Evolutionary conservation across 2,329 filamentous ascomycete genomes (phyloP).

Genomic region (Raffaelea deltoideospora): DNA sequence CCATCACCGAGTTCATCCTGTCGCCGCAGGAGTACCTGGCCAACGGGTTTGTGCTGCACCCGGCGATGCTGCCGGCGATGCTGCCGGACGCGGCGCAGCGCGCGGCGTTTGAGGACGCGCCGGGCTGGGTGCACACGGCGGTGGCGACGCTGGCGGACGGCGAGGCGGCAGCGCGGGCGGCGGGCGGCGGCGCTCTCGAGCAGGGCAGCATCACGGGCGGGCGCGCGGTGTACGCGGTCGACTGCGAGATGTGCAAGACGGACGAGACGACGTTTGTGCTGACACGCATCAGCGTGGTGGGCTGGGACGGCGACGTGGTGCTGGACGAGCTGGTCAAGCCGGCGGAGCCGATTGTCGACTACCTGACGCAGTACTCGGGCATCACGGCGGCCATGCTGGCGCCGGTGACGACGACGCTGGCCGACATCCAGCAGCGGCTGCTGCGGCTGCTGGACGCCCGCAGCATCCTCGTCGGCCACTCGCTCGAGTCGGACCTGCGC

Average conservation of each 20-base stretch:
- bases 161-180: slow-evolving; percentile 48
- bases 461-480: slow-evolving; percentile 67
- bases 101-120: slow-evolving; percentile 36
- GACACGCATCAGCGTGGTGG: slow-evolving; percentile 73
- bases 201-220: slow-evolving; percentile 73
- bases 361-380: slow-evolving; percentile 81
- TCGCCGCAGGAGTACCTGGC: slow-evolving; percentile 60
- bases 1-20: slow-evolving; percentile 67
- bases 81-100: slow-evolving; percentile 40
- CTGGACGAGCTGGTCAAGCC: slow-evolving; percentile 91
- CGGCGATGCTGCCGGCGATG: slow-evolving; percentile 53
- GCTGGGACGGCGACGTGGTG: slow-evolving; percentile 70
- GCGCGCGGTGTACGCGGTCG: slow-evolving; percentile 63
- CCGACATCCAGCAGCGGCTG: slow-evolving; percentile 68
- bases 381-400: slow-evolving; percentile 79
- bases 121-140: slow-evolving; percentile 72
- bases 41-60: slow-evolving; percentile 75
- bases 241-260: slow-evolving; percentile 97
- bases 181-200: too few relatives aligned
- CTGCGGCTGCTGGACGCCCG: slow-evolving; percentile 55
- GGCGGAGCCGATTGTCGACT: slow-evolving; percentile 73
- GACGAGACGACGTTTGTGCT: slow-evolving; percentile 66
- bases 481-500: slow-evolving; percentile 67
- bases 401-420: slow-evolving; percentile 66
- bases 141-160: slow-evolving; percentile 54